phyloP scores from a whole-genome alignment of 78 protist species.

The Andalucia godoyi region DNA sequence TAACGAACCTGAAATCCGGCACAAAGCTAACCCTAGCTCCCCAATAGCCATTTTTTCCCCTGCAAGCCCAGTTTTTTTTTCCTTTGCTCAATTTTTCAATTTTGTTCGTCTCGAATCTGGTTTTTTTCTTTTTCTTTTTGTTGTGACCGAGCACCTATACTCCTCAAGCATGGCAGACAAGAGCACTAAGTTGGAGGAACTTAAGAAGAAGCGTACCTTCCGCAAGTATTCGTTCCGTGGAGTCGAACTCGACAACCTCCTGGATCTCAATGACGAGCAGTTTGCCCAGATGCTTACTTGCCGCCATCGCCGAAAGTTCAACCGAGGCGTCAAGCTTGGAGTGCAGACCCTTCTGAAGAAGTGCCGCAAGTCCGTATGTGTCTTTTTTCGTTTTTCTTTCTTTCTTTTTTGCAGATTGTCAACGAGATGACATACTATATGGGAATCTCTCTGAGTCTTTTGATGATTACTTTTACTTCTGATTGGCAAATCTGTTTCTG shows the following conservation, averaged over 20 bases:
- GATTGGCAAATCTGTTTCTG: no score
- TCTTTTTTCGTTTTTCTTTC: background rate
- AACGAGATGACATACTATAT: no score
- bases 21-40: no score
- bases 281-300: conserved; percentile 68
- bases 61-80: no score
- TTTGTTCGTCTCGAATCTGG: no score
- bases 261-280: conserved; percentile 69
- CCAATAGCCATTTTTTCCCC: no score
- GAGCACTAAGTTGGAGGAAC: no score
- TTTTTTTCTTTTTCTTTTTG: no score
- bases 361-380: conserved; percentile 68
- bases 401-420: background rate
- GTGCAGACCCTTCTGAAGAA: conserved; percentile 68
- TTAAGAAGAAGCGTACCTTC: conserved; percentile 66
- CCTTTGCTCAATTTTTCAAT: no score
- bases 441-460: background rate
- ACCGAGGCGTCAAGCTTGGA: conserved; percentile 78
- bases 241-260: conserved; percentile 84
- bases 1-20: no score
- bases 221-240: conserved; percentile 96
- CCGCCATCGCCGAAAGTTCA: conserved; percentile 89
- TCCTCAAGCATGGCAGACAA: no score
- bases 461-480: background rate
- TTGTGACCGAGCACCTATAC: no score